Base-by-base conservation (phyloP, 1,284 basidiomycete genomes). In the Fomes fomentarius region DNA sequence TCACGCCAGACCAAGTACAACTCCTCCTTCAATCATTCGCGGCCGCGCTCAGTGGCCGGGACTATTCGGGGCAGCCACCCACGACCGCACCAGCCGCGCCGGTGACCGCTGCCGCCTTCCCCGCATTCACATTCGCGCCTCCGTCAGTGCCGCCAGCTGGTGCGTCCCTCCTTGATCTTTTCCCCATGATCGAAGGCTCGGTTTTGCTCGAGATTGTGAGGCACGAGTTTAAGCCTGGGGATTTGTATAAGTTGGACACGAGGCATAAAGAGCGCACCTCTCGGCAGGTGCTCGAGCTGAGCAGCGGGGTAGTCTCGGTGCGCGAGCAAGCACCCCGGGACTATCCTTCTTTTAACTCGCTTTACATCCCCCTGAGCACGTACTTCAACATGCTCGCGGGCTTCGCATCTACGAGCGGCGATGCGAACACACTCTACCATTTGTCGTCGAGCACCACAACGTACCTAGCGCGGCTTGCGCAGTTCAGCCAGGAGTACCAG, bases 401-500 rank as follows among this genome's bases (percentile, higher is more conserved):
- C 33, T 48, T 47, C 15, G 46, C 46, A 19, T 40, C 40, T 10
- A 37, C 52, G 2, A 41, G 52, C 19, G 40, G 46, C n/a, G 41
- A 42, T 40, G 19, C 30, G 3, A 34, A 33, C 2, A n/a, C 17
- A 11, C 34, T 34, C 6, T 37, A 35, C 46, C 51, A 41, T 11
- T 26, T 49, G 2, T n/a, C n/a, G n/a, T 28, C 47, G 9, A 15
- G 38, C 12, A 26, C 25, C 37, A 15, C 46, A 3, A 25, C 40
- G 0, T 54, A 54, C 35, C 15, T 54, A 9, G 9, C 33, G 8
- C 45, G 30, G 10, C 46, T 54, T 8, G 52, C 10, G 9, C 40
- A 54, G 22, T 48, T 48, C 34, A 25, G 35, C 4, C 39, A 54
- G 11, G 41, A 47, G 0, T 54, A 54, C 19, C 52, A 54, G 33